These are phyloP conservation scores for Tagetes patula DNA, from an alignment of 129 eudicot species.

Conservation along the genomic window DNA sequence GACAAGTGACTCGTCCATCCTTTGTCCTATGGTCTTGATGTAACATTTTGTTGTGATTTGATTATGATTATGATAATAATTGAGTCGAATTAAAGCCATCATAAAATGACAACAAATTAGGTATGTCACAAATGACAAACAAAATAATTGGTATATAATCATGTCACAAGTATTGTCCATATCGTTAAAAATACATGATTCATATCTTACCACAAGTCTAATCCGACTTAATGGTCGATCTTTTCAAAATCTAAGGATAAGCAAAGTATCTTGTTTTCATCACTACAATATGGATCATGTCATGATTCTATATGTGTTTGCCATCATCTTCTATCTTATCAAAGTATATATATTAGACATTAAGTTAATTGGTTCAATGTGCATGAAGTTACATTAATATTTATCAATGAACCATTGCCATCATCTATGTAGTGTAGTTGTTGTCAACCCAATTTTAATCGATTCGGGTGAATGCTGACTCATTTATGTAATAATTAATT, in stretches of 20 bases:
- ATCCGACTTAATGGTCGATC: conserved; percentile 29
- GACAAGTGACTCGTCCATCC: conserved; percentile 12
- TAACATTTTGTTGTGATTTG: conserved; percentile 9
- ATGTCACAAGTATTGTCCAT: conserved; percentile 20
- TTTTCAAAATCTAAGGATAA: conserved; percentile 22
- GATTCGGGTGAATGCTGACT: neutral
- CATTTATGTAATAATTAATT: neutral
- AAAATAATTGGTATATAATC: conserved; percentile 9
- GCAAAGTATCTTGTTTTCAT: conserved; percentile 16
- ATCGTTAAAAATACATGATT: conserved; percentile 12
- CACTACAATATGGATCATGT: conserved; percentile 9
- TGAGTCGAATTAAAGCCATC: neutral
- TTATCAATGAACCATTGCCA: neutral
- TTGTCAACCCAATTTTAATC: neutral
- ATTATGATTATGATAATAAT: conserved; percentile 18
- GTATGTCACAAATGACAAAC: conserved; percentile 27
- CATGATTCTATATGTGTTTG: neutral
- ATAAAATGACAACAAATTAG: conserved; percentile 29
- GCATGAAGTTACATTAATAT: neutral
- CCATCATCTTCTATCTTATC: conserved; percentile 21
- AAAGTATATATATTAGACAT: neutral
- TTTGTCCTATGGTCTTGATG: neutral
- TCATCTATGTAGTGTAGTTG: no score
- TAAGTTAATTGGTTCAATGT: neutral
- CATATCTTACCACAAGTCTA: conserved; percentile 23